phyloP scores from a whole-genome alignment of 202 grass and related monocot genomes.

The Schoenoplectus tabernaemontani region DNA sequence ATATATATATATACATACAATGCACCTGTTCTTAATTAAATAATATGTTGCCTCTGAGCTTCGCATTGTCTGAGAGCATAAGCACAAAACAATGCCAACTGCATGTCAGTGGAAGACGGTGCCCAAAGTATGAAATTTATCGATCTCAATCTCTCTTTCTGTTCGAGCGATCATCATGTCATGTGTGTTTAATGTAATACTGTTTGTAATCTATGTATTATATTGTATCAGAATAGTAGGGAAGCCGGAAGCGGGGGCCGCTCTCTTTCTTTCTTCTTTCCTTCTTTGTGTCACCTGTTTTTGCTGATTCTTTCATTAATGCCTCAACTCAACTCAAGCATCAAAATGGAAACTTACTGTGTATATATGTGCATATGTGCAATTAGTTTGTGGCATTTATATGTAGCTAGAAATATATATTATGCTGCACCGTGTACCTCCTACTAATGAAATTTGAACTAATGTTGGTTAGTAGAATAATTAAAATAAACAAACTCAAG shows the following conservation, averaged over 20 bases:
- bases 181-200: neutral
- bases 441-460: too few species aligned
- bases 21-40: neutral
- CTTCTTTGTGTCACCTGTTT: neutral
- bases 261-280: constrained; percentile 3
- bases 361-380: neutral
- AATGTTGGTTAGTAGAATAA: neutral
- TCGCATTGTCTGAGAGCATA: neutral
- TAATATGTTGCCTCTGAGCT: neutral
- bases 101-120: constrained; percentile 18
- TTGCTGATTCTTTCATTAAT: neutral
- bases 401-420: neutral
- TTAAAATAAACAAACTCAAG: neutral
- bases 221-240: neutral
- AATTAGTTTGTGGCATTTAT: neutral
- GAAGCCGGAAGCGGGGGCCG: neutral
- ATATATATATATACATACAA: too few species aligned
- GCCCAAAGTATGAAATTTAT: constrained; percentile 3
- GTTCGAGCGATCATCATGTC: neutral
- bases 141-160: neutral
- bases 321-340: neutral
- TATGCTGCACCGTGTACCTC: neutral
- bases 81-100: constrained; percentile 2
- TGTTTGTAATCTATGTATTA: neutral
- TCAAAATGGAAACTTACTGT: neutral